Percentiles rank a stretch among this genome's conserved stretches.
Conservation (phyloP, 257 asterid species). For the Anisodus tanguticus region DNA sequence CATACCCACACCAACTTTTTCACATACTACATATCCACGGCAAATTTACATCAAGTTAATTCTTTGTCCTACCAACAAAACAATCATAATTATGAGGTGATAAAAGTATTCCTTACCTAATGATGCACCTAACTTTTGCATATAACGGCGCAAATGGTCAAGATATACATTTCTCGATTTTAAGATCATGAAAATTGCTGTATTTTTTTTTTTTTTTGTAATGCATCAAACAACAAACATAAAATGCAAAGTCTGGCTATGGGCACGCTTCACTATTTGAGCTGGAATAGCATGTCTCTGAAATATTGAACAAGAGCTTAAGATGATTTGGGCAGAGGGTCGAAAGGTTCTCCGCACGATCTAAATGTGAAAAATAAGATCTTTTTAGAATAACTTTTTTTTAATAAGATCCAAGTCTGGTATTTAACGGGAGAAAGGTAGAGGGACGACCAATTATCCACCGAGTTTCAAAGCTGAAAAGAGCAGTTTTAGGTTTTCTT, state of each 20-base stretch:
- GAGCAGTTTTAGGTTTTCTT: background rate
- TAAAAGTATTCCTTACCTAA: no score
- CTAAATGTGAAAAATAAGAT: background rate
- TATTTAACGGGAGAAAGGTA: background rate
- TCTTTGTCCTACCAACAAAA: no score
- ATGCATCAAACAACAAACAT: background rate
- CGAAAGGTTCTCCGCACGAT: background rate
- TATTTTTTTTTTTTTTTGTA: background rate
- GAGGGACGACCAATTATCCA: background rate
- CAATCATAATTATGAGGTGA: no score
- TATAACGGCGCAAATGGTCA: background rate
- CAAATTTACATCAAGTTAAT: no score
- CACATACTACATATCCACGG: no score
- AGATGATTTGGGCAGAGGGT: background rate
- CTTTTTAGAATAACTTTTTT: background rate
- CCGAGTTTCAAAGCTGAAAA: background rate
- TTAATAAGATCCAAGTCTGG: background rate
- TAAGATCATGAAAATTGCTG: background rate
- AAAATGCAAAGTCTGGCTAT: background rate
- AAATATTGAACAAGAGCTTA: background rate
- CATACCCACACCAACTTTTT: no score
- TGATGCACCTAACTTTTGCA: background rate
- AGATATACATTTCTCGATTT: background rate
- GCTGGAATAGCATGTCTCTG: background rate
- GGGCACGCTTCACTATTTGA: background rate